These are phyloP conservation scores for Neurospora cerealis DNA, from an alignment of 495 filamentous ascomycete species.

Conservation along the genomic window DNA sequence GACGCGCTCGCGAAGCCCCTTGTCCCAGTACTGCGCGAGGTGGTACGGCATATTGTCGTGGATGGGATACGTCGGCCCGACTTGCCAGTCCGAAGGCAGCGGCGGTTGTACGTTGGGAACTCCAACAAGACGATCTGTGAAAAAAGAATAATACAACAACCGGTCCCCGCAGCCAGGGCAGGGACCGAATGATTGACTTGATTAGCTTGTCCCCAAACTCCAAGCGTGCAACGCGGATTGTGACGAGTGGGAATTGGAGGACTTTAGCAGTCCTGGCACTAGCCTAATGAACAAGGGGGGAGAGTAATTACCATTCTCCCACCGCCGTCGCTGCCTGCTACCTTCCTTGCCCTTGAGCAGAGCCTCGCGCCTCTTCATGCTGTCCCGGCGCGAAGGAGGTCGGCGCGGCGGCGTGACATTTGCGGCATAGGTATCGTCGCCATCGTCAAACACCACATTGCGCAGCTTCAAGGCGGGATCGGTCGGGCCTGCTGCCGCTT, in stretches of 20 bases:
- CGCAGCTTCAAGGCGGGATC: slow-evolving; percentile 14
- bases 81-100: slow-evolving; percentile 66
- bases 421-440: slow-evolving; percentile 4
- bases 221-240: background rate
- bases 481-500: background rate
- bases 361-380: slow-evolving; percentile 50
- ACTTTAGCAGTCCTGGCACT: background rate
- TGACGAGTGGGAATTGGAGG: background rate
- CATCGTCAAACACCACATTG: slow-evolving; percentile 4
- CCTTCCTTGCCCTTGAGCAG: slow-evolving; percentile 88
- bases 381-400: slow-evolving; percentile 33
- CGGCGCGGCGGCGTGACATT: slow-evolving; percentile 23
- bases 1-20: slow-evolving; percentile 43
- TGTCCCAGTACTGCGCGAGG: slow-evolving; percentile 80
- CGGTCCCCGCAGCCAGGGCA: background rate
- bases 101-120: slow-evolving; percentile 84
- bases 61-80: slow-evolving; percentile 67
- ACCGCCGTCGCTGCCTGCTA: slow-evolving; percentile 74
- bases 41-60: slow-evolving; percentile 72
- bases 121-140: slow-evolving; percentile 67
- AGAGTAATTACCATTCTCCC: slow-evolving; percentile 75
- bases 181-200: background rate
- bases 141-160: background rate
- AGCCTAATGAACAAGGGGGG: background rate
- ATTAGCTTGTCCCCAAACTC: background rate